These are phyloP conservation scores for Blepharisma stoltei DNA, from an alignment of 73 alveolate genomes.

Conservation along the genomic window DNA sequence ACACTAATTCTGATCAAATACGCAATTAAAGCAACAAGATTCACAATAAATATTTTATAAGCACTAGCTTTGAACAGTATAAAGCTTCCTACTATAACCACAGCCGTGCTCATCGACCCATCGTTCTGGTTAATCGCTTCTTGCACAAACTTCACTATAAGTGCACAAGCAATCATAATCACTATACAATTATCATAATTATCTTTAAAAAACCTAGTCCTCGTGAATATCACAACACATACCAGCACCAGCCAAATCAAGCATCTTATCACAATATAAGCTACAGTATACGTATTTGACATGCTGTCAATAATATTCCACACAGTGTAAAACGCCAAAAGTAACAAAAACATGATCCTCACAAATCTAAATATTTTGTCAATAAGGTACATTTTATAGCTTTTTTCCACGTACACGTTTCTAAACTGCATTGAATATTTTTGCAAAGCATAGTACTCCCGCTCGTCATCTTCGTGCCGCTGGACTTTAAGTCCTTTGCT, in stretches of 20 bases:
- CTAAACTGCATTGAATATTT: background rate
- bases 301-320: background rate
- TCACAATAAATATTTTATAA: constrained; percentile 9
- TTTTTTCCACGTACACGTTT: constrained; percentile 11
- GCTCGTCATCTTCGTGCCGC: background rate
- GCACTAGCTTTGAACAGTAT: constrained; percentile 11
- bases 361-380: background rate
- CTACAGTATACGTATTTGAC: background rate
- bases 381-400: constrained; percentile 1
- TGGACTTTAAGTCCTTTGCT: constrained; percentile 14
- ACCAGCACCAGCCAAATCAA: background rate
- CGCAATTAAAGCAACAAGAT: background rate
- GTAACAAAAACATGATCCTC: background rate
- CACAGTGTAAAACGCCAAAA: background rate
- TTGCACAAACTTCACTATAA: constrained; percentile 4
- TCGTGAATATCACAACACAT: background rate
- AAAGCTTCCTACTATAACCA: constrained; percentile 1
- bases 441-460: background rate
- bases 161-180: constrained; percentile 9
- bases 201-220: background rate
- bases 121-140: background rate
- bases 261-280: background rate
- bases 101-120: constrained; percentile 31
- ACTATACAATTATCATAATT: constrained; percentile 7
- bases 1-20: constrained; percentile 3